Base-by-base conservation (phyloP, 2,329 filamentous ascomycete genomes). In the Emydomyces testavorans region DNA sequence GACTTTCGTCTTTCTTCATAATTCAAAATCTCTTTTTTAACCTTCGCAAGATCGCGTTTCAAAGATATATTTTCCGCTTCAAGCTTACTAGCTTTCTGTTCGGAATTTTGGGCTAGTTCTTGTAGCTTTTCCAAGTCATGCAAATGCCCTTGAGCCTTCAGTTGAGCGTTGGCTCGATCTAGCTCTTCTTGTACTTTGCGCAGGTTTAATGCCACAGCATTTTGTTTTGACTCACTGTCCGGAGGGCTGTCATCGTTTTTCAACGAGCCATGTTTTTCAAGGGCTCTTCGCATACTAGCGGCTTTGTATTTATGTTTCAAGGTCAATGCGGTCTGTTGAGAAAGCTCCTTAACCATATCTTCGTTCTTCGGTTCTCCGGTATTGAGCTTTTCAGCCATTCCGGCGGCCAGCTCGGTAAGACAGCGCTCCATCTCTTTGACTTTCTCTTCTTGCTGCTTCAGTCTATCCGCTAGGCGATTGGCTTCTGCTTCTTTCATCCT, bases 401-500 rank as follows among this genome's bases (percentile, higher is more conserved):
- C 61, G 24, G 66, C 63, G 5, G 67, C 68, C 44, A 71, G 60
- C 6, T 63, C 63, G 16, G 66, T 61, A 13, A 71, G 65, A 46
- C 64, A 66, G 6, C 58, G 59, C 52, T 71, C 68, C 66, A 71
- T 70, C 34, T 65, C 64, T 5, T 62, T 57, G 20, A 70, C 66
- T 52, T 65, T 69, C 18, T 60, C 58, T 44, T 69, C 64, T 53
- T 80, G 75, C 44, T 72, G 67, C 49, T 68, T 68, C 10, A 80
- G 65, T 54, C 75, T 71, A 28, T 72, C 71, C 18, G 66, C 62
- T 34, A 79, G 58, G 44, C 75, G 71, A 13, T 67, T 66, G 15
- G 73, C 73, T 56, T 79, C 74, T 2, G 64, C 59, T 52, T 80
- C 78, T 57, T 79, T 79, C 57, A 77, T 75, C 51, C 68, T 71